phyloP scores from a whole-genome alignment of 768 basidiomycete genomes.

The Calocera viscosa region DNA sequence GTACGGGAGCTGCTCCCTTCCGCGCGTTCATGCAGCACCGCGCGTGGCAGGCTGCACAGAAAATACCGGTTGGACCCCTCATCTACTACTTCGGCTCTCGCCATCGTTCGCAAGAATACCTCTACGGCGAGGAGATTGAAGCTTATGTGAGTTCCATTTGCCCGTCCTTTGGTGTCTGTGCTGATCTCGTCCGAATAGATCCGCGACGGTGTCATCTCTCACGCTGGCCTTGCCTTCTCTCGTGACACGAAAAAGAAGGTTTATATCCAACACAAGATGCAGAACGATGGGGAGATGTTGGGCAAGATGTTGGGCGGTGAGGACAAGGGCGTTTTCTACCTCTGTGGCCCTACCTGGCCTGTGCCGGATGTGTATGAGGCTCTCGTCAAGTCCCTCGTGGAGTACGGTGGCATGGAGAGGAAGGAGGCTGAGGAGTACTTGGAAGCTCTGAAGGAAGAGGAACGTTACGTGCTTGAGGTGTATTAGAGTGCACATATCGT shows the following conservation, averaged over 20 bases:
- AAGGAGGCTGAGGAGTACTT: conserved; percentile 66
- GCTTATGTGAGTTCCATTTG: conserved; percentile 17
- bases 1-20: conserved; percentile 98
- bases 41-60: conserved; percentile 64
- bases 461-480: conserved; percentile 94
- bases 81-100: conserved; percentile 99
- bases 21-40: conserved; percentile 97
- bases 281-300: conserved; percentile 68
- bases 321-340: conserved; percentile 75
- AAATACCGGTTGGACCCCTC: conserved; percentile 73
- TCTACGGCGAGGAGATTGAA: conserved; percentile 71
- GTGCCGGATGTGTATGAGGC: conserved; percentile 96
- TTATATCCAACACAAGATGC: conserved; percentile 99
- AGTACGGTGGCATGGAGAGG: conserved; percentile 51
- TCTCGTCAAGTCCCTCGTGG: conserved; percentile 64
- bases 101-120: conserved; percentile 87
- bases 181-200: conserved; percentile 78
- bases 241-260: conserved; percentile 86
- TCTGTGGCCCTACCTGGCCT: conserved; percentile 99
- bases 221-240: conserved; percentile 91
- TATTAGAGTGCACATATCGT: conserved; percentile 19
- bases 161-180: conserved; percentile 16
- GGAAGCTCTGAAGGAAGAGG: conserved; percentile 87
- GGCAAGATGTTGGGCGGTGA: conserved; percentile 55
- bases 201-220: conserved; percentile 67